Base-by-base conservation (phyloP, 805 yeast genomes). In the Candida xyloterini region DNA sequence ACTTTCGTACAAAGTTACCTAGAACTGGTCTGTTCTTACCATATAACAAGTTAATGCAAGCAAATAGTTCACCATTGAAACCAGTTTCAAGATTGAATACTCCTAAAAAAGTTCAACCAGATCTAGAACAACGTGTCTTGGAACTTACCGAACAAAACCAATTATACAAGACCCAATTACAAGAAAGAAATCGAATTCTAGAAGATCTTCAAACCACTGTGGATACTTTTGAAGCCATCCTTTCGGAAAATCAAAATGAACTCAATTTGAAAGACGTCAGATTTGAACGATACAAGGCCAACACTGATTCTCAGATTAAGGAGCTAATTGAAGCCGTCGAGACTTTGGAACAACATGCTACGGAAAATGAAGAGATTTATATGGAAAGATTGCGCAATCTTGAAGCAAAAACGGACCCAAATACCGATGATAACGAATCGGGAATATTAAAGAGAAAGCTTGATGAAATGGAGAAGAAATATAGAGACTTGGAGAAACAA, bases 21-120 rank as follows among this genome's bases (percentile, higher is more conserved):
- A 74, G 74, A 41, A 70, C 88, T 14, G 97, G 97, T 0, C 61
- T 90, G 21, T 90, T 90, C 53, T 69, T 90, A 33, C 80, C 79
- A 2, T 76, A 70, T 55, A 76, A 67, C 35, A 72, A 65, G 59
- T 59, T 59, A 38, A 50, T 47, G 5, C 46, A 48, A 27, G 51
- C 46, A 3, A 59, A 60, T 35, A 30, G 42, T 7, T 37, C 50
- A 10, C 47, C 48, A 10, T 34, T 40, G 30, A 44, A 40, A 33
- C 47, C 42, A 15, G 29, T 42, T 8, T 10, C 43, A 38, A n/a
- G 32, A 11, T 13, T 33, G 10, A 38, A 47, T 28, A 41, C 48
- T 13, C 52, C 50, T 8, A 29, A 32, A 10, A 22, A 21, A 7
- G 10, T 24, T 23, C 27, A 32, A 2, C 36, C 38, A n/a, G 38